phyloP scores from a whole-genome alignment of 2,329 filamentous ascomycete genomes.

The Aureobasidium sp. region DNA sequence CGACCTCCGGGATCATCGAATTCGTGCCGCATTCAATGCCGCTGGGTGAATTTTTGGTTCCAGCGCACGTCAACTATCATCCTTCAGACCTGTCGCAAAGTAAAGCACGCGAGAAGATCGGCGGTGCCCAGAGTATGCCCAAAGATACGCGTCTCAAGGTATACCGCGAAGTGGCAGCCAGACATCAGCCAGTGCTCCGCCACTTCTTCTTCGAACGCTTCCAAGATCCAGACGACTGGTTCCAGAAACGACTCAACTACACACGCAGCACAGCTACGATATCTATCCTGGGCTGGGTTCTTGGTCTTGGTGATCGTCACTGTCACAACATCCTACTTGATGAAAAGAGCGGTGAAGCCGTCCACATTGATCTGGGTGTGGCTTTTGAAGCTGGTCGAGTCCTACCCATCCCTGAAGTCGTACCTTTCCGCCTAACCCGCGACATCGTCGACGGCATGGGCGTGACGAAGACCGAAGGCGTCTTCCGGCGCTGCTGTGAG shows the following conservation, averaged over 20 bases:
- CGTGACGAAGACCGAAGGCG: slow-evolving; percentile 86
- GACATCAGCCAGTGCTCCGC: slow-evolving; percentile 86
- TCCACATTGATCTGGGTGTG: slow-evolving; percentile 95
- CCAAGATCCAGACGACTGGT: slow-evolving; percentile 93
- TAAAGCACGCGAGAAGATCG: slow-evolving; percentile 73
- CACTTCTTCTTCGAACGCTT: slow-evolving; percentile 98
- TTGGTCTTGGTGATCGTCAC: slow-evolving; percentile 89
- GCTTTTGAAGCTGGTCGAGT: slow-evolving; percentile 95
- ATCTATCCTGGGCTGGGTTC: slow-evolving; percentile 86
- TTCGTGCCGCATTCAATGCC: slow-evolving; percentile 93
- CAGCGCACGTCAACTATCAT: slow-evolving; percentile 79
- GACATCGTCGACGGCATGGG: slow-evolving; percentile 98
- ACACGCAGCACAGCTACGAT: slow-evolving; percentile 90
- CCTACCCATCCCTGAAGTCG: slow-evolving; percentile 89
- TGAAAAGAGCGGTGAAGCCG: slow-evolving; percentile 79
- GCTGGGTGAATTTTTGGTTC: slow-evolving; percentile 84
- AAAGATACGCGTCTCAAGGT: slow-evolving; percentile 64
- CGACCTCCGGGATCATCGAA: slow-evolving; percentile 85
- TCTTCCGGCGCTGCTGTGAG: slow-evolving; percentile 96
- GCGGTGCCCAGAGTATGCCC: slow-evolving; percentile 61
- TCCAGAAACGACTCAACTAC: slow-evolving; percentile 79
- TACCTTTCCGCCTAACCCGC: slow-evolving; percentile 88
- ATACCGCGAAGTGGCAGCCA: slow-evolving; percentile 71
- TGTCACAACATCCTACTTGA: slow-evolving; percentile 96
- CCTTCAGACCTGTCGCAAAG: slow-evolving; percentile 73